Base-by-base conservation (phyloP, 2,329 filamentous ascomycete genomes). In the Coniochaeta prunicola region DNA sequence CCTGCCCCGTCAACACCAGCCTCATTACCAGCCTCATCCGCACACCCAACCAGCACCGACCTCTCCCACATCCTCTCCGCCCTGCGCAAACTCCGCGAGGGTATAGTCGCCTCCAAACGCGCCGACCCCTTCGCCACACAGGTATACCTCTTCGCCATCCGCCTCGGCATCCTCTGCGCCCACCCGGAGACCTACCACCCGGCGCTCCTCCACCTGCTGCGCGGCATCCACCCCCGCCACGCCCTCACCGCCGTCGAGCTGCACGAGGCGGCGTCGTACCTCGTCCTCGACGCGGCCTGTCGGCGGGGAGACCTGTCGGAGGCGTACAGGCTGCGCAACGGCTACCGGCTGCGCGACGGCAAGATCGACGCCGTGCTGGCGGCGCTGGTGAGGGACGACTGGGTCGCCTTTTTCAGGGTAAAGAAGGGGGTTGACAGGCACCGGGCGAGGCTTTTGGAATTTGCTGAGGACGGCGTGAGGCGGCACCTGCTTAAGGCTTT, bases 141-240 rank as follows among this genome's bases (percentile, higher is more conserved):
- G 65, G 90, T 87, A 17, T 96, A 97, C 74, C 85, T 96, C 62
- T 97, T 97, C 78, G 91, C 90, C 67, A 90, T 96, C 66, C 88
- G 92, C 58, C 80, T 92, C 28, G 87, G 90, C 26, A 87, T 99
- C 62, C 82, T 96, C 34, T 85, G 89, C 59, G 85, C 87, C 63
- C 88, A 96, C 65, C 89, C 88, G 65, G 91, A 96, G 65, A 92
- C 92, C 1, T 99, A 97, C 71, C 88, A 93, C 63, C 91, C 93
- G 0, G 91, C 93, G 1, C 83, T 97, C 24, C 81, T 89, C 40
- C 86, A 96, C 66, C 81, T 97, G 2, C 78, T 99, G 13, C 81
- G 86, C 50, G 75, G 76, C 8, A 86, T 97, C 61, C 89, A 96
- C 66, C 77, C 81, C 0, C 72, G 78, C 2, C 83, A 86, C 56